Evolutionary conservation across 1,284 basidiomycete genomes (phyloP).

Genomic region (Puccinia triticina): DNA sequence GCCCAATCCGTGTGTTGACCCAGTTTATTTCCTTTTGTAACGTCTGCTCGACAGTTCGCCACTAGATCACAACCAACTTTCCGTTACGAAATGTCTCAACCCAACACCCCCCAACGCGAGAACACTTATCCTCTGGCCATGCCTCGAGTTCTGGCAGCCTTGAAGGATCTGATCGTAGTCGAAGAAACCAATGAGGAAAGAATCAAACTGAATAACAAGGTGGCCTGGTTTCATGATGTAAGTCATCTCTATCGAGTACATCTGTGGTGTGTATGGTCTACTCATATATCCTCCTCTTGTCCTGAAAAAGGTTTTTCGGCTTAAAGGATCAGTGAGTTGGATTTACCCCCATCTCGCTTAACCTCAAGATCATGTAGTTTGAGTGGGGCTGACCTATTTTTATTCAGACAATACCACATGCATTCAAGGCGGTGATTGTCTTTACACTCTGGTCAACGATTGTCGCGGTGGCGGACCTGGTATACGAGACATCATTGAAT

Average conservation of each 20-base stretch:
- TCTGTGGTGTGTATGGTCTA: background rate
- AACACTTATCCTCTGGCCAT: slow-evolving; percentile 27
- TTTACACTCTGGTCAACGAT: slow-evolving; percentile 55
- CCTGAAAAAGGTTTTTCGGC: slow-evolving; percentile 31
- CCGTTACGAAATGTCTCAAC: background rate
- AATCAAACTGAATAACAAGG: slow-evolving; percentile 35
- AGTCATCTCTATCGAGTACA: background rate
- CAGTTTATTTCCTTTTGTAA: too few species aligned
- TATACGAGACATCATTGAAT: slow-evolving; percentile 52
- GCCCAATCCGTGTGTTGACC: too few species aligned
- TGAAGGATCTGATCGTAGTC: slow-evolving; percentile 33
- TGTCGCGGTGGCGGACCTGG: slow-evolving; percentile 55
- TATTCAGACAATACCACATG: slow-evolving; percentile 52
- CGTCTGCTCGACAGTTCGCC: too few species aligned
- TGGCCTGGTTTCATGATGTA: slow-evolving; percentile 51
- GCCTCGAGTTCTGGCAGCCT: slow-evolving; percentile 29
- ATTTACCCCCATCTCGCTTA: background rate
- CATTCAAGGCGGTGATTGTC: slow-evolving; percentile 55
- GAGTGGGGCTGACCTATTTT: background rate
- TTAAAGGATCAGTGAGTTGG: slow-evolving; percentile 38
- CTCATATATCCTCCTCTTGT: background rate
- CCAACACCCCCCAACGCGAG: slow-evolving; percentile 36
- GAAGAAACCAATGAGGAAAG: slow-evolving; percentile 45
- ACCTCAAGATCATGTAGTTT: background rate
- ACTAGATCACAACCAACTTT: background rate